Percentiles rank a stretch among this genome's conserved stretches.
Conservation (phyloP, 139 green algal species). For the Chlorella sp. region DNA sequence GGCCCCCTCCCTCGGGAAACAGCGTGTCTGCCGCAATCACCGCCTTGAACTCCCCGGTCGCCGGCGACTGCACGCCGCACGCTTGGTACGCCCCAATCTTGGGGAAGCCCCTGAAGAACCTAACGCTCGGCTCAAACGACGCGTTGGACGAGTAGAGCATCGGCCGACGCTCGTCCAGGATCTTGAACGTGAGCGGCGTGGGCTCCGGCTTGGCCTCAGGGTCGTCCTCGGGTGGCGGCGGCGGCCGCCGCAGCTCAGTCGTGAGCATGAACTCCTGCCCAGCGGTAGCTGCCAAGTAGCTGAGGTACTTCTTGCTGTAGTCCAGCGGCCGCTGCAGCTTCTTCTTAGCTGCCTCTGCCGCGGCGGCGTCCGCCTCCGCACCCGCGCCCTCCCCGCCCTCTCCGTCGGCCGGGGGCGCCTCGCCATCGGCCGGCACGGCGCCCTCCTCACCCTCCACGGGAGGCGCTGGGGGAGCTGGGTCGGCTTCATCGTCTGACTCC, state of each 20-base stretch:
- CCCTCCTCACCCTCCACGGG: slow-evolving; percentile 10
- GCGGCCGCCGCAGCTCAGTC: slow-evolving; percentile 26
- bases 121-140: slow-evolving; percentile 37
- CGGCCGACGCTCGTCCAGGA: slow-evolving; percentile 55
- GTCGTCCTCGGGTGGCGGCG: slow-evolving; percentile 27
- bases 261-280: slow-evolving; percentile 44
- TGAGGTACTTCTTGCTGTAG: slow-evolving; percentile 47
- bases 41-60: slow-evolving; percentile 30
- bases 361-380: slow-evolving; percentile 1
- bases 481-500: slow-evolving; percentile 47
- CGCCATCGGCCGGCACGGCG: slow-evolving; percentile 2
- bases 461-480: not conserved
- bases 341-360: slow-evolving; percentile 1
- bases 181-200: slow-evolving; percentile 40
- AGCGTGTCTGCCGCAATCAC: slow-evolving; percentile 52
- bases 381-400: slow-evolving; percentile 3
- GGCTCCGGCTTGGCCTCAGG: slow-evolving; percentile 15
- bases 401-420: slow-evolving; percentile 1
- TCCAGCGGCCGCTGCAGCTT: slow-evolving; percentile 26
- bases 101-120: slow-evolving; percentile 44
- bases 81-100: slow-evolving; percentile 34
- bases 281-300: slow-evolving; percentile 34
- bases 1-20: slow-evolving; percentile 43
- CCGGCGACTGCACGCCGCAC: slow-evolving; percentile 18
- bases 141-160: slow-evolving; percentile 44